A percentile compares a stretch with the other conserved stretches of the same genome.
phyloP scores from a whole-genome alignment of 345 rosid species.

The Mangifera indica region DNA sequence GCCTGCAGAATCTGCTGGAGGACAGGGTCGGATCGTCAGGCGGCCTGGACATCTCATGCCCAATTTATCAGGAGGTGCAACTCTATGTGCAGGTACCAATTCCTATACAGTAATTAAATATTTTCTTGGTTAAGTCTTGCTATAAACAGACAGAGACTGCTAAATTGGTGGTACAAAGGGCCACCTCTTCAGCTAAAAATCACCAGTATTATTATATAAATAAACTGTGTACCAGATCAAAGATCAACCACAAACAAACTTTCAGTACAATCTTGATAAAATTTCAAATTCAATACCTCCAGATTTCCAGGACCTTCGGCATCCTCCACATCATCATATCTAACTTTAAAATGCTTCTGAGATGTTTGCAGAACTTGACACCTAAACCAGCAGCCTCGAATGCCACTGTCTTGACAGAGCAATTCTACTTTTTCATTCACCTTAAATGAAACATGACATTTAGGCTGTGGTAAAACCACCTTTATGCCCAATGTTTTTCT shows the following conservation, averaged over 20 bases:
- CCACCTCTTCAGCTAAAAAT: background rate
- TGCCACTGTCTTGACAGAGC: conserved; percentile 55
- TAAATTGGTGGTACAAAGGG: background rate
- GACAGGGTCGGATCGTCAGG: conserved; percentile 39
- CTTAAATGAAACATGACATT: conserved; percentile 14
- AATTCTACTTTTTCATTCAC: conserved; percentile 41
- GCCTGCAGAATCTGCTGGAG: conserved; percentile 22
- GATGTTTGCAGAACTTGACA: conserved; percentile 35
- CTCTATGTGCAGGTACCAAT: conserved; percentile 39
- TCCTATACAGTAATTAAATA: conserved; percentile 31
- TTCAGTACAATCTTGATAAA: background rate
- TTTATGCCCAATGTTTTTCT: conserved; percentile 20
- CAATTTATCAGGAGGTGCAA: conserved; percentile 43
- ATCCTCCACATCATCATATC: conserved; percentile 42
- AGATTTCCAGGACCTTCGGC: conserved; percentile 39
- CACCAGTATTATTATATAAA: background rate
- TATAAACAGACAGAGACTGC: background rate
- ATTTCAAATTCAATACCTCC: conserved; percentile 29
- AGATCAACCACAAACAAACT: background rate
- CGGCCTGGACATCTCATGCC: conserved; percentile 48
- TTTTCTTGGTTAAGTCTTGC: background rate
- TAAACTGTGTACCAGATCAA: background rate
- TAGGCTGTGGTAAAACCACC: conserved; percentile 9
- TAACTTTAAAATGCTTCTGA: conserved; percentile 33
- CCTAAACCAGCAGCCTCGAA: conserved; percentile 61